Percentiles rank a stretch among this genome's conserved stretches.
These are phyloP conservation scores for Cordyceps javanica DNA, from an alignment of 2,329 filamentous ascomycete genomes.

Conservation along the genomic window DNA sequence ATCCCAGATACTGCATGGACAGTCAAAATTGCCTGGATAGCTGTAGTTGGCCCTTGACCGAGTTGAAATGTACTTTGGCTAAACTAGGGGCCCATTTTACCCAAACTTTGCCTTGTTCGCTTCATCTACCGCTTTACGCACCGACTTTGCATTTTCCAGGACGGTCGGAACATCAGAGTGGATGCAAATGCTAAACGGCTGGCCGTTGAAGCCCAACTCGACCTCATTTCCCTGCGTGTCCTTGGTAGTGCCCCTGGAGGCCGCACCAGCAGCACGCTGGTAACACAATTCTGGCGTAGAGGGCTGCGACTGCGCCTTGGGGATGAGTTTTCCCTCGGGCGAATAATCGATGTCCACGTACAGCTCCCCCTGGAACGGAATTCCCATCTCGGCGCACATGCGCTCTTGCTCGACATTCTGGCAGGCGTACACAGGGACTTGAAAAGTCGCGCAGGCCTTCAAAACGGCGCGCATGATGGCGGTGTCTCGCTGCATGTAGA, in stretches of 20 bases:
- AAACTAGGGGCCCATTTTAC: background rate
- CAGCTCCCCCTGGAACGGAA: conserved; percentile 16
- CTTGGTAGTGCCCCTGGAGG: background rate
- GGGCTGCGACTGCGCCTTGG: conserved; percentile 11
- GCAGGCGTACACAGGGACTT: conserved; percentile 24
- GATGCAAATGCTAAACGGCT: conserved; percentile 14
- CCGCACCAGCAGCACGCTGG: conserved; percentile 5
- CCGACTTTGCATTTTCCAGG: conserved; percentile 9
- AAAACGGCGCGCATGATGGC: conserved; percentile 23
- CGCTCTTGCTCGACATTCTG: conserved; percentile 7
- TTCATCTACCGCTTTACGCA: conserved; percentile 10
- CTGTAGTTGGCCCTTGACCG: no score
- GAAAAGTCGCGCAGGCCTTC: conserved; percentile 21
- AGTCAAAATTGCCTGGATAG: no score
- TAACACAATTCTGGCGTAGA: conserved; percentile 14
- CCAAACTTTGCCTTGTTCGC: background rate
- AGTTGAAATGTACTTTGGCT: background rate
- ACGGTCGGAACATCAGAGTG: conserved; percentile 12
- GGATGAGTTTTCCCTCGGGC: conserved; percentile 14
- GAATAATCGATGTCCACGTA: conserved; percentile 22
- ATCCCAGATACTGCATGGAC: no score
- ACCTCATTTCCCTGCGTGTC: background rate
- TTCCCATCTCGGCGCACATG: conserved; percentile 17
- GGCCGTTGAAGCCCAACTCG: background rate
- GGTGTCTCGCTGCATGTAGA: conserved; percentile 24